phyloP scores from a whole-genome alignment of 306 rosid genomes.

The Cucumis hystrix region DNA sequence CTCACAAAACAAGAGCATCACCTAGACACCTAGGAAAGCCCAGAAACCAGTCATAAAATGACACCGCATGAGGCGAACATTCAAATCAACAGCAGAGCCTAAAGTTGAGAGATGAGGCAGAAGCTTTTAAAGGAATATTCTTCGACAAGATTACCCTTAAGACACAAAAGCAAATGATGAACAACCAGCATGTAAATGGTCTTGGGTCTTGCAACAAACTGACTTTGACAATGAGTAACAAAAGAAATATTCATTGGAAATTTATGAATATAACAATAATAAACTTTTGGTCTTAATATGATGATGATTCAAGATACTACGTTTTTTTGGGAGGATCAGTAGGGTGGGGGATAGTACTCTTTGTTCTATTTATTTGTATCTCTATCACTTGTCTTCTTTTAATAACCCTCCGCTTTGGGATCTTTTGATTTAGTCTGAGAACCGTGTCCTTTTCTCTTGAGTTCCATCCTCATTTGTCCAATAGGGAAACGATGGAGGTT shows the following conservation, averaged over 20 bases:
- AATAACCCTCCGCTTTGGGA: too few relatives aligned
- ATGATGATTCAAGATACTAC: neutral
- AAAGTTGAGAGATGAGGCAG: neutral
- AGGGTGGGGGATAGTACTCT: too few relatives aligned
- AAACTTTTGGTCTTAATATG: neutral
- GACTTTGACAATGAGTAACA: neutral
- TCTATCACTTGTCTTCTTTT: too few relatives aligned
- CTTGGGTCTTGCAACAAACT: neutral
- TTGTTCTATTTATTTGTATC: too few relatives aligned
- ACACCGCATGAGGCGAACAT: neutral
- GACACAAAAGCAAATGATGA: neutral
- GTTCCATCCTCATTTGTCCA: too few relatives aligned
- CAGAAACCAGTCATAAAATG: neutral
- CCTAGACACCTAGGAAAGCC: neutral
- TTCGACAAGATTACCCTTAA: neutral
- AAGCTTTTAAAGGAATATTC: neutral
- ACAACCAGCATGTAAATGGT: neutral
- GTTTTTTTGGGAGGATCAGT: too few relatives aligned
- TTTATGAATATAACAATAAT: neutral
- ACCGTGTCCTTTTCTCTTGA: too few relatives aligned
- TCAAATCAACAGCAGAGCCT: neutral
- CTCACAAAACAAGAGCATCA: neutral
- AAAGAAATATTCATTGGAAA: neutral
- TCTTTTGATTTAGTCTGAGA: too few relatives aligned
- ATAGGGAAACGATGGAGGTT: too few relatives aligned